These are phyloP conservation scores for Porcisia hertigi DNA, from an alignment of 208 protist genomes.

Conservation along the genomic window DNA sequence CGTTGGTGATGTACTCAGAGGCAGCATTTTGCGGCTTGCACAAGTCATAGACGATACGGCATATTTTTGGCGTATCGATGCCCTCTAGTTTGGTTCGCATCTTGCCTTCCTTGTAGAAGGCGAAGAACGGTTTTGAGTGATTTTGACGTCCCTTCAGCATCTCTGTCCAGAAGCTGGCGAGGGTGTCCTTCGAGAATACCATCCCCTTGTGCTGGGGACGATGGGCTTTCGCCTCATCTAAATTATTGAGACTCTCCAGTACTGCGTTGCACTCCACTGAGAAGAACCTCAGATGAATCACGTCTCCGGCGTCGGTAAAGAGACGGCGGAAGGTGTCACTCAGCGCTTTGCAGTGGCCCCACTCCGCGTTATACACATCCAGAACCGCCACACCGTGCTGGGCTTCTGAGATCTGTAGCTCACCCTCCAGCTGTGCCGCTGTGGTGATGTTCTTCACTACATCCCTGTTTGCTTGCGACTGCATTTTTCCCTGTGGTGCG, in stretches of 20 bases:
- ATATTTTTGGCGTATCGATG: constrained; percentile 87
- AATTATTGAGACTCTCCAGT: constrained; percentile 61
- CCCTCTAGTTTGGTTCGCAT: constrained; percentile 71
- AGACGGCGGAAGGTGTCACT: constrained; percentile 87
- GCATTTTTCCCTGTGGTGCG: constrained; percentile 13
- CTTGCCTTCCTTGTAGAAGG: constrained; percentile 89
- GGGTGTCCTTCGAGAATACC: constrained; percentile 62
- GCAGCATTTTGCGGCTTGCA: constrained; percentile 75
- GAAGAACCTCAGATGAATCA: constrained; percentile 82
- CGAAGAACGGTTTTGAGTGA: constrained; percentile 88
- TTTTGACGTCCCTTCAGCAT: constrained; percentile 61
- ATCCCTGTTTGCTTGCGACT: constrained; percentile 57
- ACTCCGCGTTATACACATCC: constrained; percentile 88
- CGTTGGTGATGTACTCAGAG: constrained; percentile 76
- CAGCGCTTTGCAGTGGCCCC: constrained; percentile 85
- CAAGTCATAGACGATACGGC: constrained; percentile 68
- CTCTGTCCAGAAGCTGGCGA: constrained; percentile 55
- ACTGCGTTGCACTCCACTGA: constrained; percentile 85
- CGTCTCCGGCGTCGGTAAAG: constrained; percentile 77
- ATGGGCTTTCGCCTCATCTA: constrained; percentile 29
- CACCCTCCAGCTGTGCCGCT: constrained; percentile 70
- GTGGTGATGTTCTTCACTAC: constrained; percentile 80
- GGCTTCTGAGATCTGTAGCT: constrained; percentile 77
- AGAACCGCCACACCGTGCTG: constrained; percentile 86
- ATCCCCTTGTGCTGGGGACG: constrained; percentile 39